Base-by-base conservation (phyloP, 2,329 filamentous ascomycete species). In the Cordyceps tenuipes region DNA sequence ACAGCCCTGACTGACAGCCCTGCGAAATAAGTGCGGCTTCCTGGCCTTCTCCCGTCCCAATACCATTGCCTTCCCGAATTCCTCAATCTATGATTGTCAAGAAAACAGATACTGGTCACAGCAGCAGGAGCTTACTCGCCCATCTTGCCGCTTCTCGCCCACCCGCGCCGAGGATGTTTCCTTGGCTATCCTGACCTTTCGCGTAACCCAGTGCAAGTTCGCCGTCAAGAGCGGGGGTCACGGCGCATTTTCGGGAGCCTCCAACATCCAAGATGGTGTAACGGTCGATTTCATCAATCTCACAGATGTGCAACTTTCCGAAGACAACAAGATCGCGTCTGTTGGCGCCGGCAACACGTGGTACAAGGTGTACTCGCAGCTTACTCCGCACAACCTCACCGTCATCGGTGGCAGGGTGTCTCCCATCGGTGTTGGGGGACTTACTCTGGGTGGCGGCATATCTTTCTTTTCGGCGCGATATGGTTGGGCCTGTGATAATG, bases 171-270 rank as follows among this genome's bases (percentile, higher is more conserved):
- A 59, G 6, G 66, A 69, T 4, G 67, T 71, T 4, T 70, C 70
- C 4, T 62, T 68, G 2, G 62, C 64, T 9, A 63, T 72, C 5
- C 58, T 68, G 19, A 62, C 66, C 2, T 62, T 65, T 19, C 66
- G 65, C 23, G 64, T 63, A 23, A 69, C 66, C 3, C 60, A 63
- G 13, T 71, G 71, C 63, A 63, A 66, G 29, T 73, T 72, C 53
- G 68, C 71, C 10, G 65, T 72, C 34, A 71, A 70, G 61, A 66
- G 67, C 15, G 71, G 70, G 36, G 72, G 71, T n/a, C 72, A 74
- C 41, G 64, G 68, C 2, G 61, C 69, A 6, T 70, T 69, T 51
- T 57, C 64, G 2, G 68, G 68, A 7, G 63, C 65, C 3, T 70
- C 66, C 12, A 71, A 68, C 48, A 68, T 69, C 39, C 48, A 68